A percentile compares a stretch with the other conserved stretches of the same genome.
Evolutionary conservation across 106 monocot species (phyloP).

Genomic region (Dendrobium officinale): DNA sequence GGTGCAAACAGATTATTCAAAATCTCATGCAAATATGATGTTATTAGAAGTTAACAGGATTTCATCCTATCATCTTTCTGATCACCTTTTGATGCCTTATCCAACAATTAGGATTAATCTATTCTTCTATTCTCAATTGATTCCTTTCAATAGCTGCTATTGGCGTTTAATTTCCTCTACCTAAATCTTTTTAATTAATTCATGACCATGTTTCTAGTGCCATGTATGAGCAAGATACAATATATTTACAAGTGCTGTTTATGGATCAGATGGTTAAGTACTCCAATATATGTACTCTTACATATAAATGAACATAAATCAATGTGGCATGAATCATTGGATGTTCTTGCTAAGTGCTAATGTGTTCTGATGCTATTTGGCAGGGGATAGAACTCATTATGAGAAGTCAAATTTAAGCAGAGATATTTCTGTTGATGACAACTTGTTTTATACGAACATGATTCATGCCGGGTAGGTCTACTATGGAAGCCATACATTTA

Average conservation of each 20-base stretch:
- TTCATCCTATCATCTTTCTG: not conserved
- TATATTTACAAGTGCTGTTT: not conserved
- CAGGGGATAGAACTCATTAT: not conserved
- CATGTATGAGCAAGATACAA: not conserved
- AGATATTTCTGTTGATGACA: not conserved
- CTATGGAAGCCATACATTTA: no score
- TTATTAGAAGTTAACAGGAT: not conserved
- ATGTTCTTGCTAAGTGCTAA: not conserved
- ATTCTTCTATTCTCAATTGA: not conserved
- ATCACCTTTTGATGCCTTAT: not conserved
- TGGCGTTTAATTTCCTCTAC: not conserved
- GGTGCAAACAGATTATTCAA: not conserved
- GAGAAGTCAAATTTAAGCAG: not conserved
- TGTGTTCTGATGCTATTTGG: not conserved
- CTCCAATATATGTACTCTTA: not conserved
- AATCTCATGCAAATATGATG: not conserved
- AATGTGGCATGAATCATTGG: not conserved
- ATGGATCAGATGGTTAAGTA: not conserved
- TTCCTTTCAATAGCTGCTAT: not conserved
- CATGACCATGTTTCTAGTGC: not conserved
- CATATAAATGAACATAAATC: not conserved
- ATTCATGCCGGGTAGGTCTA: not conserved
- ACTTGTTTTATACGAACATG: not conserved
- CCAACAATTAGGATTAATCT: not conserved
- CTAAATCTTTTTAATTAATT: not conserved